A percentile compares a stretch with the other conserved stretches of the same genome.
Evolutionary conservation across 129 eudicot genomes (phyloP).

Genomic region (Pulicaria dysenterica): DNA sequence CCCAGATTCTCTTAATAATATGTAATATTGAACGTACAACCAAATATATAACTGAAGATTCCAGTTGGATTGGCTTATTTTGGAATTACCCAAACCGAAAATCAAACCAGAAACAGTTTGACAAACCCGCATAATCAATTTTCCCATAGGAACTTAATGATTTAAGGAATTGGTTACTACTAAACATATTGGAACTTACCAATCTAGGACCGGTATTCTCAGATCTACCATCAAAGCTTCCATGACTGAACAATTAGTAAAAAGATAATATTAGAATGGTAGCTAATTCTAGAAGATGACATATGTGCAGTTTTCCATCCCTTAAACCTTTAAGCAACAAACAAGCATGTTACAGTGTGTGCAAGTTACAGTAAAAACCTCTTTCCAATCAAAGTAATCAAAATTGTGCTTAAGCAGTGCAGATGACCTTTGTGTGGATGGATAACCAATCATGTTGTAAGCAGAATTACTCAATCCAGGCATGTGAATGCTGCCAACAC

Average conservation of each 20-base stretch:
- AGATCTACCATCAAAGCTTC: conserved; percentile 50
- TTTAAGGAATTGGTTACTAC: conserved; percentile 5
- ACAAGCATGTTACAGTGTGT: conserved; percentile 36
- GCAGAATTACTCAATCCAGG: conserved; percentile 99
- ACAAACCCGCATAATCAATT: too few relatives aligned
- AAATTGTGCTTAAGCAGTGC: conserved; percentile 93
- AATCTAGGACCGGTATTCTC: conserved; percentile 43
- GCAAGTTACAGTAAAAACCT: conserved; percentile 35
- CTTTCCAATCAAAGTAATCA: conserved; percentile 41
- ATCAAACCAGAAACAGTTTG: too few relatives aligned
- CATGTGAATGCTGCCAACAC: conserved; percentile 94
- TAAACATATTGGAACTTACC: conserved; percentile 42
- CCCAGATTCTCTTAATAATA: too few relatives aligned
- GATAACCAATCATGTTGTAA: conserved; percentile 97
- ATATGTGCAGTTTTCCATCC: conserved; percentile 34
- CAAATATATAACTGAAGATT: too few relatives aligned
- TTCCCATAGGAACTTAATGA: not conserved
- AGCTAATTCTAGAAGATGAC: conserved; percentile 1
- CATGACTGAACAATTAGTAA: conserved; percentile 48
- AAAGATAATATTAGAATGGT: conserved; percentile 25
- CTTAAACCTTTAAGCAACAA: conserved; percentile 53
- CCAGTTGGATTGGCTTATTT: too few relatives aligned
- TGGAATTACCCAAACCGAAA: too few relatives aligned
- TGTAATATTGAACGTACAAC: too few relatives aligned
- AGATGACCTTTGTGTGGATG: conserved; percentile 99